A percentile compares a stretch with the other conserved stretches of the same genome.
Evolutionary conservation across 2,329 filamentous ascomycete genomes (phyloP).

Genomic region (Capronia coronata): DNA sequence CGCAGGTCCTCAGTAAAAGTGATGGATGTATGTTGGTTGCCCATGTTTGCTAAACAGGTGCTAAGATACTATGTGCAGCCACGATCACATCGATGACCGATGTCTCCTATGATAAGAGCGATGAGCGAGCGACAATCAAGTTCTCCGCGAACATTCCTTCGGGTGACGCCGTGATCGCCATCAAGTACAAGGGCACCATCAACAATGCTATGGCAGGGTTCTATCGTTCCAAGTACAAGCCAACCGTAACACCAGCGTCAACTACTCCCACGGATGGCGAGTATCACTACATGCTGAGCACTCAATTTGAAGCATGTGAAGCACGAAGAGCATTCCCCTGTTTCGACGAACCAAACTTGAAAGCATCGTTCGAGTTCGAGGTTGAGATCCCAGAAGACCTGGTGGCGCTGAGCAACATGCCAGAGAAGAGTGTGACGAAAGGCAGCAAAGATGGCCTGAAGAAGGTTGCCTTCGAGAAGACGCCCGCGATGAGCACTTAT

Average conservation of each 20-base stretch:
- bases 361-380: slow-evolving; percentile 89
- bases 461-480: slow-evolving; percentile 70
- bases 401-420: slow-evolving; percentile 92
- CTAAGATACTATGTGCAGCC: background rate
- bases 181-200: slow-evolving; percentile 73
- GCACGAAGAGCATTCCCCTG: slow-evolving; percentile 92
- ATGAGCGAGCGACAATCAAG: slow-evolving; percentile 72
- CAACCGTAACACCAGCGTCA: slow-evolving; percentile 60
- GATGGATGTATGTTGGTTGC: slow-evolving; percentile 27
- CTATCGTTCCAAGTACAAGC: slow-evolving; percentile 91
- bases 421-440: slow-evolving; percentile 64
- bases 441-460: slow-evolving; percentile 61
- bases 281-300: slow-evolving; percentile 70
- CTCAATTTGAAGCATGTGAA: slow-evolving; percentile 95
- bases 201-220: slow-evolving; percentile 92
- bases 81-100: slow-evolving; percentile 32
- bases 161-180: slow-evolving; percentile 58
- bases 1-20: slow-evolving; percentile 55
- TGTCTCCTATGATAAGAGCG: slow-evolving; percentile 74
- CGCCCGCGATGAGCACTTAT: slow-evolving; percentile 84
- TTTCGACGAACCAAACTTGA: slow-evolving; percentile 96
- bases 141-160: slow-evolving; percentile 68
- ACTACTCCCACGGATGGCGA: slow-evolving; percentile 69
- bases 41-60: background rate
- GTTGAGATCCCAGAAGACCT: slow-evolving; percentile 86